These are phyloP conservation scores for Chlorella sorokiniana DNA, from an alignment of 139 green algal genomes.

Conservation along the genomic window DNA sequence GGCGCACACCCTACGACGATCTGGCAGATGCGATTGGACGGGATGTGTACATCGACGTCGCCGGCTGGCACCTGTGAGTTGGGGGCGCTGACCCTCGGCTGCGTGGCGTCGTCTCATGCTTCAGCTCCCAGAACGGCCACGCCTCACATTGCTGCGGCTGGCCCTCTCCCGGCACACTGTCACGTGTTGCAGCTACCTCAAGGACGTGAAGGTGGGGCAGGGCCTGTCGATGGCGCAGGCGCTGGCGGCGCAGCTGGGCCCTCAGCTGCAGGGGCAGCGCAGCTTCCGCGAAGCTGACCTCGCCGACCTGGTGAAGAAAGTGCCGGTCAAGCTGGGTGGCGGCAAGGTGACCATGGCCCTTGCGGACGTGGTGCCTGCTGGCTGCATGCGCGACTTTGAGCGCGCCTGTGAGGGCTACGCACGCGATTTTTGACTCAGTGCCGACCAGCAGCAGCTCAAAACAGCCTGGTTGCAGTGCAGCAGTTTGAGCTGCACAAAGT, in stretches of 20 bases:
- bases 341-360: slow-evolving; percentile 34
- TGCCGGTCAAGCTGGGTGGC: slow-evolving; percentile 42
- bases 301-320: slow-evolving; percentile 23
- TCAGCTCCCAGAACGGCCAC: background rate
- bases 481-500: background rate
- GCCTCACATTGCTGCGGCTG: background rate
- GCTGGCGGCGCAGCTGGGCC: slow-evolving; percentile 30
- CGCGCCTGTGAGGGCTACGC: slow-evolving; percentile 36
- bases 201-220: slow-evolving; percentile 42
- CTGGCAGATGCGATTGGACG: slow-evolving; percentile 32
- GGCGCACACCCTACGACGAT: slow-evolving; percentile 35
- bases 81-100: no score
- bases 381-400: slow-evolving; percentile 37
- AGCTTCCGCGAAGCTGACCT: slow-evolving; percentile 7
- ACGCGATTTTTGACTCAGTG: slow-evolving; percentile 26
- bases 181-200: background rate
- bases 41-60: slow-evolving; percentile 42
- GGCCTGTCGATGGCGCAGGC: slow-evolving; percentile 29
- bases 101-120: background rate
- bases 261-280: slow-evolving; percentile 14
- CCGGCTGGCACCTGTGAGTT: slow-evolving; percentile 47
- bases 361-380: slow-evolving; percentile 33
- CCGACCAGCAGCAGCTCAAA: no score
- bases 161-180: no score
- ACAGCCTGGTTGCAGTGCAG: background rate